Base-by-base conservation (phyloP, 768 basidiomycete species). In the Pleurotus tuber-regium region DNA sequence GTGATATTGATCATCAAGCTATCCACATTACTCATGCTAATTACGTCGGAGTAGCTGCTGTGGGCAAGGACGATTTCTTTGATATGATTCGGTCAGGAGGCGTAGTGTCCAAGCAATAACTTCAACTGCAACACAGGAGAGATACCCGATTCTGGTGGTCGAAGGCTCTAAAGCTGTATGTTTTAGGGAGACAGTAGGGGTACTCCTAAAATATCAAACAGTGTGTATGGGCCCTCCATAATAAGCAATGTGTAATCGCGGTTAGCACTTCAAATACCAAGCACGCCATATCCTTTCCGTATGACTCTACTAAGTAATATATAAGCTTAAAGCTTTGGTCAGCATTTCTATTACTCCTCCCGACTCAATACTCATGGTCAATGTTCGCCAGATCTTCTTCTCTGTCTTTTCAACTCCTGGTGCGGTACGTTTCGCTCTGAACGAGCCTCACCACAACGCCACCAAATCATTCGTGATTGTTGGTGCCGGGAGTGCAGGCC, bases 31-130 rank as follows among this genome's bases (percentile, higher is more conserved):
- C n/a, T n/a, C 23, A 9, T 41, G 40, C 50, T 26, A 30, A 33
- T 54, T 57, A 33, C 52, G n/a, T 25, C 9, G 6, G 25, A 12
- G 9, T 59, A 86, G 87, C 72, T 52, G 63, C 69, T 3, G 75
- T 89, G 16, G 84, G 80, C 52, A 80, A 85, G 67, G 85, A 89
- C 54, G 78, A 82, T 50, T 93, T 93, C 66, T 82, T 92, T 62
- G 81, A 89, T 58, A 84, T 90, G 77, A 90, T 93, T 59, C 79
- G 86, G 51, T 84, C 87, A 35, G 90, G 90, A 38, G 85, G 86
- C 4, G 69, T 90, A 31, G 90, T 92, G 33, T 87, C 89, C 16
- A 91, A 82, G 64, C 69, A 70, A 44, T 89, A n/a, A n/a, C n/a
- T n/a, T n/a, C n/a, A n/a, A n/a, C n/a, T n/a, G n/a, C n/a, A n/a